Evolutionary conservation across 805 yeast genomes (phyloP).

Genomic region (Candida loeiensis): DNA sequence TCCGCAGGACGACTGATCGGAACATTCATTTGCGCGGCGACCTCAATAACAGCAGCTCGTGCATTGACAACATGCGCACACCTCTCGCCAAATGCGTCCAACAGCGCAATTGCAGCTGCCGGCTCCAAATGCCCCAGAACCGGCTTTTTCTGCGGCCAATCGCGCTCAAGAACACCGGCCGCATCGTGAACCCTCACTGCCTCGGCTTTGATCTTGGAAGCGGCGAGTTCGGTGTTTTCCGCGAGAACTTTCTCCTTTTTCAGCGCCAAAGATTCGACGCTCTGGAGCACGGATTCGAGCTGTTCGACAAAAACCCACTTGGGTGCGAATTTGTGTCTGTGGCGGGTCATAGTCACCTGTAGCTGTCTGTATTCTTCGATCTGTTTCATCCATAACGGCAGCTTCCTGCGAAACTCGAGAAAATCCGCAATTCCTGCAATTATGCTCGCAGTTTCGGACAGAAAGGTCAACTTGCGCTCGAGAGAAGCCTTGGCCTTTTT

Average conservation of each 20-base stretch:
- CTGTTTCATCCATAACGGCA: slow-evolving; percentile 18
- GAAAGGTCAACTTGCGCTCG: slow-evolving; percentile 36
- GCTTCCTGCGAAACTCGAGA: slow-evolving; percentile 9
- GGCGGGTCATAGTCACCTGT: slow-evolving; percentile 40
- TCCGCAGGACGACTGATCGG: slow-evolving; percentile 25
- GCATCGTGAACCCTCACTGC: slow-evolving; percentile 30
- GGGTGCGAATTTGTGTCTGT: slow-evolving; percentile 46
- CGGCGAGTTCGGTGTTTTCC: slow-evolving; percentile 39
- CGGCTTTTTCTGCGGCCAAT: slow-evolving; percentile 53
- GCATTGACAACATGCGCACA: slow-evolving; percentile 11
- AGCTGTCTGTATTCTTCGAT: slow-evolving; percentile 9
- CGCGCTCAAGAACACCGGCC: slow-evolving; percentile 25
- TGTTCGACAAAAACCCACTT: slow-evolving; percentile 66
- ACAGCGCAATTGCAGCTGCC: slow-evolving; percentile 37
- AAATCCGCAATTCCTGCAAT: slow-evolving; percentile 36
- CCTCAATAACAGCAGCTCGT: slow-evolving; percentile 17
- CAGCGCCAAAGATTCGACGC: slow-evolving; percentile 37
- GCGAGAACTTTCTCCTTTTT: slow-evolving; percentile 36
- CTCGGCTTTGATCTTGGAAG: slow-evolving; percentile 41
- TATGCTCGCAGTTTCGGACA: slow-evolving; percentile 30
- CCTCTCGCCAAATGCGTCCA: slow-evolving; percentile 24
- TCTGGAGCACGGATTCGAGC: slow-evolving; percentile 45
- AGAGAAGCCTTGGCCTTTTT: slow-evolving; percentile 24
- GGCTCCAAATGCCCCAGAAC: slow-evolving; percentile 42
- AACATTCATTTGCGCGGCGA: slow-evolving; percentile 29